Percentiles rank a stretch among this genome's conserved stretches.
These are phyloP conservation scores for Paramecium biaurelia DNA, from an alignment of 73 alveolate genomes.

Conservation along the genomic window DNA sequence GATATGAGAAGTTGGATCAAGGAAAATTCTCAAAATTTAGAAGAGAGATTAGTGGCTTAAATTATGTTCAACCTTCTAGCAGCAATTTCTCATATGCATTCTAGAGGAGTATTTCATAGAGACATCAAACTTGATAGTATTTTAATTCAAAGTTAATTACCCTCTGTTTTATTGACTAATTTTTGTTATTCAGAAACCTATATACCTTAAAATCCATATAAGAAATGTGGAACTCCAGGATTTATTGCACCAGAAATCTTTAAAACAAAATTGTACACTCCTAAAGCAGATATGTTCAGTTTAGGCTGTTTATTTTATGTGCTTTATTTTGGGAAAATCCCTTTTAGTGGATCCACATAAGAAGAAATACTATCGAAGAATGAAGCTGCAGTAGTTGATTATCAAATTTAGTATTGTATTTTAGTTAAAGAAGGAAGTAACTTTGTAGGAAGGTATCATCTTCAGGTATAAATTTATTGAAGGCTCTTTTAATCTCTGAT, in stretches of 20 bases:
- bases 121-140: conserved; percentile 20
- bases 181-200: conserved; percentile 44
- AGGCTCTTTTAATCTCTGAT: conserved; percentile 33
- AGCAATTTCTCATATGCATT: conserved; percentile 44
- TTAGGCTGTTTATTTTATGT: not conserved
- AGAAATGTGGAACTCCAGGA: conserved; percentile 52
- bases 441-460: conserved; percentile 4
- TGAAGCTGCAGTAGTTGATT: not conserved
- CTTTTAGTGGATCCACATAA: conserved; percentile 9
- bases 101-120: conserved; percentile 38
- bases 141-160: not conserved
- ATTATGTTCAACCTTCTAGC: not conserved
- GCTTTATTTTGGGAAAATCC: conserved; percentile 34
- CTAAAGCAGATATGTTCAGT: conserved; percentile 52
- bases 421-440: not conserved
- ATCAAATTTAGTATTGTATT: not conserved
- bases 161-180: not conserved
- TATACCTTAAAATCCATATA: not conserved
- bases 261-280: not conserved
- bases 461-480: conserved; percentile 37
- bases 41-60: conserved; percentile 26
- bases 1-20: not conserved
- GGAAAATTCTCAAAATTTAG: not conserved
- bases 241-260: conserved; percentile 54
- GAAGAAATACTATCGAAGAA: conserved; percentile 25